These are phyloP conservation scores for Peronospora farinosa DNA, from an alignment of 352 stramenopile species.

Conservation along the genomic window DNA sequence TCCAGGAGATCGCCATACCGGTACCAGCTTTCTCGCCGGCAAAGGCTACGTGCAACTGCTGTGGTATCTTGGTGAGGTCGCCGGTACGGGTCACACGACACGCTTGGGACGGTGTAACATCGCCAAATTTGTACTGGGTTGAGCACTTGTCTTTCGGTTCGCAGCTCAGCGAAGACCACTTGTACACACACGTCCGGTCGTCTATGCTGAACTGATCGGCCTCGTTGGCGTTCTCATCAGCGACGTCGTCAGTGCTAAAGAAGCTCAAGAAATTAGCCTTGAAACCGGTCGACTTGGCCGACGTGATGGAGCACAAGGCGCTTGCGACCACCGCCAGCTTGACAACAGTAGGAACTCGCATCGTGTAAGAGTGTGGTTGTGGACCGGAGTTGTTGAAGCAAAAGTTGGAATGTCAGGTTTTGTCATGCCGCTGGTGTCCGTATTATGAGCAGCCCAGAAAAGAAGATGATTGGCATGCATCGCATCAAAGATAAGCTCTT, in stretches of 20 bases:
- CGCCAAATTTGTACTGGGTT: constrained; percentile 39
- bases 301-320: constrained; percentile 13
- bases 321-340: constrained; percentile 18
- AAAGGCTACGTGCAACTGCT: constrained; percentile 50
- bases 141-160: constrained; percentile 26
- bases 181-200: constrained; percentile 35
- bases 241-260: constrained; percentile 22
- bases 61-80: constrained; percentile 26
- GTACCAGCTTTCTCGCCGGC: constrained; percentile 27
- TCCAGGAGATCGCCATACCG: constrained; percentile 37
- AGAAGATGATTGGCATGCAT: no score
- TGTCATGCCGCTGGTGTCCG: no score
- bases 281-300: constrained; percentile 6
- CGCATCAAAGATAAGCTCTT: no score
- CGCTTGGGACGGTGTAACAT: constrained; percentile 38
- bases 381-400: no score
- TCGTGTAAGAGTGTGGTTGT: no score
- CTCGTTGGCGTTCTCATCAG: background rate
- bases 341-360: background rate
- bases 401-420: no score
- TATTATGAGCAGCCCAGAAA: no score
- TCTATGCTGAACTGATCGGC: constrained; percentile 18
- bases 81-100: constrained; percentile 32
- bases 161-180: constrained; percentile 27
- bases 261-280: constrained; percentile 18